Conservation (phyloP, 192 early-diverging fungal genomes). For the Rhizophagus clarus region DNA sequence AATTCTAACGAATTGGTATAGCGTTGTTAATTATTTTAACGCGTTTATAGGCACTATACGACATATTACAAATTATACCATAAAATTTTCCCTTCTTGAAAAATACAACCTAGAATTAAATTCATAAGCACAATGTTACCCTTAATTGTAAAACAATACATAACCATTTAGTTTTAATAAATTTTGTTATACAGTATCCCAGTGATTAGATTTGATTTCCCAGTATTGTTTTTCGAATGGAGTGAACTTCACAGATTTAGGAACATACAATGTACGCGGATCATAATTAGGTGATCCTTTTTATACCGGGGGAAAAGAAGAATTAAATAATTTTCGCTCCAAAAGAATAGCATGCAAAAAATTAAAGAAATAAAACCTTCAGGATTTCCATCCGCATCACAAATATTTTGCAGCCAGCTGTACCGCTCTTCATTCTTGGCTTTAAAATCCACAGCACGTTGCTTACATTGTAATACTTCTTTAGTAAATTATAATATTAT, state of each 20-base stretch:
- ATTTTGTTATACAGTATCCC: conserved; percentile 74
- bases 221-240: conserved; percentile 98
- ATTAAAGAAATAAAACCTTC: conserved; percentile 41
- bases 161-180: neutral
- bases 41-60: neutral
- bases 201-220: conserved; percentile 94
- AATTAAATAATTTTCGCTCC: neutral
- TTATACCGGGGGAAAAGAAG: neutral
- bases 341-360: neutral
- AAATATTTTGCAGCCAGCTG: conserved; percentile 79
- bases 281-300: conserved; percentile 82
- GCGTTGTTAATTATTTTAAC: neutral
- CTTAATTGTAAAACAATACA: neutral
- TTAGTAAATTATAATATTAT: neutral
- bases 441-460: conserved; percentile 25
- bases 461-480: neutral
- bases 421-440: conserved; percentile 87
- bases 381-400: conserved; percentile 74
- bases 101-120: conserved; percentile 66
- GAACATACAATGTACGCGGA: conserved; percentile 86
- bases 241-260: conserved; percentile 76
- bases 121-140: neutral
- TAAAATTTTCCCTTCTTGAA: conserved; percentile 99
- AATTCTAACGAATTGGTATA: conserved; percentile 61
- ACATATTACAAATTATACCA: conserved; percentile 37